Evolutionary conservation across 2,329 filamentous ascomycete genomes (phyloP).

Genomic region (Curvularia hawaiiensis): DNA sequence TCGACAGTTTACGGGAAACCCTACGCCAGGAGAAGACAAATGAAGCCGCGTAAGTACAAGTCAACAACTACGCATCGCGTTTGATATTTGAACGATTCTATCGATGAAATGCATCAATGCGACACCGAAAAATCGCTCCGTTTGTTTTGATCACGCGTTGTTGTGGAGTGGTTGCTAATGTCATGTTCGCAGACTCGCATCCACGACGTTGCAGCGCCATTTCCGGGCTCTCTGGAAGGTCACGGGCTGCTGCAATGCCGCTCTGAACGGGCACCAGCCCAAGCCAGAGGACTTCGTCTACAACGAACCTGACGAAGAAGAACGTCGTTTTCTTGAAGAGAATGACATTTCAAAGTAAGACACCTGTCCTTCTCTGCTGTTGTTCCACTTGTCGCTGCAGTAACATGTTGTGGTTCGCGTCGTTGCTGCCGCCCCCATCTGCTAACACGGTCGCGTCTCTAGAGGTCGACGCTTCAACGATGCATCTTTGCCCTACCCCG

Average conservation of each 20-base stretch:
- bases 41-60: slow-evolving; percentile 51
- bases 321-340: slow-evolving; percentile 61
- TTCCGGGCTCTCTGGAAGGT: slow-evolving; percentile 84
- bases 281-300: slow-evolving; percentile 62
- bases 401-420: slow-evolving; percentile 14
- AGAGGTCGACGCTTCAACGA: slow-evolving; percentile 65
- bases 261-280: slow-evolving; percentile 58
- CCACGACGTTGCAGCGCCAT: slow-evolving; percentile 66
- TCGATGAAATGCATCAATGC: slow-evolving; percentile 36
- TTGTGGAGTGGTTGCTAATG: slow-evolving; percentile 44
- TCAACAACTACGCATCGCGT: slow-evolving; percentile 13
- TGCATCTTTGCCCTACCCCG: slow-evolving; percentile 54
- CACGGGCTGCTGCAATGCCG: slow-evolving; percentile 58
- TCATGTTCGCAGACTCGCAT: slow-evolving; percentile 73
- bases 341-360: slow-evolving; percentile 64
- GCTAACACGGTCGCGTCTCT: slow-evolving; percentile 34
- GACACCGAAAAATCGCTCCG: slow-evolving; percentile 49
- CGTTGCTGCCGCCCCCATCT: slow-evolving; percentile 34
- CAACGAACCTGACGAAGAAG: slow-evolving; percentile 58
- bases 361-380: slow-evolving; percentile 11
- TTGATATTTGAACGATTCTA: slow-evolving; percentile 21
- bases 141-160: slow-evolving; percentile 44
- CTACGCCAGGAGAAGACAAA: slow-evolving; percentile 48
- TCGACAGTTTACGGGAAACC: slow-evolving; percentile 52
- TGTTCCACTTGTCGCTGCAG: slow-evolving; percentile 3